Conservation (phyloP, 352 stramenopile species). For the Pythium sukuiense region DNA sequence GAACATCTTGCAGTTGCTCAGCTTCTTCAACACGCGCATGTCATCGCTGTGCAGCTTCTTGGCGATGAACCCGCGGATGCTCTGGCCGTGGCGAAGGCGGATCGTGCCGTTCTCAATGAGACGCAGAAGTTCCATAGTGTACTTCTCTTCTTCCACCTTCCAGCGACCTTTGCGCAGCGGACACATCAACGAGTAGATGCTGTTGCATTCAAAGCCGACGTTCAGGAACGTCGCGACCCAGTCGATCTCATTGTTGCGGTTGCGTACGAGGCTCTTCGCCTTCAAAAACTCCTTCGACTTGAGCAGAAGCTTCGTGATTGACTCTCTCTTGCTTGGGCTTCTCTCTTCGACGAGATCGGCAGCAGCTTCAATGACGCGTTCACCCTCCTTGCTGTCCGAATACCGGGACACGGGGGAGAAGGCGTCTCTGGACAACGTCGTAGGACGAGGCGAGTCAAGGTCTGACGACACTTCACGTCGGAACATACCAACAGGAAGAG, state of each 20-base stretch:
- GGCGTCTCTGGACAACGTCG: not conserved
- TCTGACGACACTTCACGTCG: not conserved
- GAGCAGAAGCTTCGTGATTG: slow-evolving; percentile 54
- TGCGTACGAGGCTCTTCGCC: slow-evolving; percentile 60
- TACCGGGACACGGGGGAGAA: slow-evolving; percentile 14
- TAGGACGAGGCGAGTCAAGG: slow-evolving; percentile 17
- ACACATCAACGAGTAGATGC: slow-evolving; percentile 79
- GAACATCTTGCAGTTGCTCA: slow-evolving; percentile 83
- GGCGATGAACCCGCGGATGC: slow-evolving; percentile 67
- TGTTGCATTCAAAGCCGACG: slow-evolving; percentile 65
- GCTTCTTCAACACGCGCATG: slow-evolving; percentile 85
- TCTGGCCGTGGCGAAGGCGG: slow-evolving; percentile 59
- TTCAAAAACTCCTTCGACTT: slow-evolving; percentile 70
- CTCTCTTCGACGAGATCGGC: slow-evolving; percentile 32
- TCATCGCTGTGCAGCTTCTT: slow-evolving; percentile 81
- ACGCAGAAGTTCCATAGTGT: slow-evolving; percentile 64
- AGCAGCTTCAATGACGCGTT: slow-evolving; percentile 28
- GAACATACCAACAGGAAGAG: slow-evolving; percentile 1
- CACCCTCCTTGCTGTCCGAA: slow-evolving; percentile 16
- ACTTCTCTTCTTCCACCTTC: slow-evolving; percentile 75
- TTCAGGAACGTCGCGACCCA: slow-evolving; percentile 77
- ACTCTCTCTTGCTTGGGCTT: slow-evolving; percentile 37
- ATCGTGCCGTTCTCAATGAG: slow-evolving; percentile 68
- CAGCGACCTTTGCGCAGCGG: slow-evolving; percentile 70
- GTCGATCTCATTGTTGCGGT: slow-evolving; percentile 76